These are phyloP conservation scores for Pascua sp. DNA, from an alignment of 1,284 basidiomycete species.

Conservation along the genomic window DNA sequence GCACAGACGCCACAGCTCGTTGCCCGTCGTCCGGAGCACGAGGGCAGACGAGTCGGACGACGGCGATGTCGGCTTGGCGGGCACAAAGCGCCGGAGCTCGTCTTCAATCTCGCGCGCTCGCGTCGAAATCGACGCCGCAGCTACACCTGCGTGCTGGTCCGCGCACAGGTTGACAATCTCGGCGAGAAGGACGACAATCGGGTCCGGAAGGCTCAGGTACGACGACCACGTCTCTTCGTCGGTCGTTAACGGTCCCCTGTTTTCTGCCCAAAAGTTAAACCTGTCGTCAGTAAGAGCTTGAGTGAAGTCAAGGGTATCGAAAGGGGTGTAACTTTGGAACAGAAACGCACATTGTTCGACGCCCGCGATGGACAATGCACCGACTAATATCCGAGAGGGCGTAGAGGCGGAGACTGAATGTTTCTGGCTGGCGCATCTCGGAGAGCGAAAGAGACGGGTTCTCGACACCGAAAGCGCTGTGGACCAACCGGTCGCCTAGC, in stretches of 20 bases:
- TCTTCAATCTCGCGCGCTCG: no score
- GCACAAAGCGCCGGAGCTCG: no score
- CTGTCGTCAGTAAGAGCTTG: constrained; percentile 1
- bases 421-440: constrained; percentile 20
- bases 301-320: no score
- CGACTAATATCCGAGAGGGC: constrained; percentile 28
- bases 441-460: constrained; percentile 20
- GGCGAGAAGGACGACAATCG: constrained; percentile 30
- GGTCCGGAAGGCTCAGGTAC: constrained; percentile 33
- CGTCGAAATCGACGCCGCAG: no score
- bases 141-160: constrained; percentile 2
- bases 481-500: constrained; percentile 28
- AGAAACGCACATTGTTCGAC: constrained; percentile 14
- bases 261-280: constrained; percentile 16
- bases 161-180: constrained; percentile 32
- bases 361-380: constrained; percentile 29
- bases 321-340: no score
- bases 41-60: constrained; percentile 18
- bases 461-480: constrained; percentile 12
- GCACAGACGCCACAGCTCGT: constrained; percentile 26
- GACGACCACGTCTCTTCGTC: constrained; percentile 30
- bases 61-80: no score
- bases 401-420: constrained; percentile 25
- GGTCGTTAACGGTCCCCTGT: neutral
- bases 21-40: constrained; percentile 27